phyloP scores from a whole-genome alignment of 345 rosid species.

The Eucalyptus cloeziana region DNA sequence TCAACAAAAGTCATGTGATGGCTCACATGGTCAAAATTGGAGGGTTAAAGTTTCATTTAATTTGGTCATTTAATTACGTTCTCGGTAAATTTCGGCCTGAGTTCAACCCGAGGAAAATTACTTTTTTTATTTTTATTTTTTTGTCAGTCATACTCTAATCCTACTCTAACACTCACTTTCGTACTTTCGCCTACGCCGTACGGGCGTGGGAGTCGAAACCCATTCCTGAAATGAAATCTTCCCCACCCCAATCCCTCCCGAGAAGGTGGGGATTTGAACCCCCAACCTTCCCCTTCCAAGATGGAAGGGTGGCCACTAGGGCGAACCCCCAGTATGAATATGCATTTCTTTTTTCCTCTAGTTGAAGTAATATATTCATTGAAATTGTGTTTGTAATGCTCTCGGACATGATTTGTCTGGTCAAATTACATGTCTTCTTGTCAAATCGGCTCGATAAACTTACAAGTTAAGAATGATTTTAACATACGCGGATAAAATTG shows the following conservation, averaged over 20 bases:
- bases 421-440: background rate
- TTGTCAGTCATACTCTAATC: too few species aligned
- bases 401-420: background rate
- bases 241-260: too few species aligned
- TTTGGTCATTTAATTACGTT: background rate
- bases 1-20: background rate
- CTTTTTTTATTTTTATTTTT: too few species aligned
- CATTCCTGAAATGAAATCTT: too few species aligned
- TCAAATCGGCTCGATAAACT: background rate
- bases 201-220: too few species aligned
- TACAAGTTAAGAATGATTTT: background rate
- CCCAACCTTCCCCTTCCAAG: too few species aligned
- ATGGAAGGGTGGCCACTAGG: too few species aligned
- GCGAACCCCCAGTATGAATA: background rate
- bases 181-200: too few species aligned
- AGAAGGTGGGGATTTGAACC: too few species aligned
- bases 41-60: background rate
- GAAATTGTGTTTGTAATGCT: background rate
- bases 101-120: background rate
- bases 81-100: background rate
- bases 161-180: too few species aligned
- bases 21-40: background rate
- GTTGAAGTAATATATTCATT: background rate
- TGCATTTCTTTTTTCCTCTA: background rate
- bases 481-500: fast-evolving